phyloP scores from a whole-genome alignment of 495 filamentous ascomycete species.

The Aspergillus saccharolyticus region DNA sequence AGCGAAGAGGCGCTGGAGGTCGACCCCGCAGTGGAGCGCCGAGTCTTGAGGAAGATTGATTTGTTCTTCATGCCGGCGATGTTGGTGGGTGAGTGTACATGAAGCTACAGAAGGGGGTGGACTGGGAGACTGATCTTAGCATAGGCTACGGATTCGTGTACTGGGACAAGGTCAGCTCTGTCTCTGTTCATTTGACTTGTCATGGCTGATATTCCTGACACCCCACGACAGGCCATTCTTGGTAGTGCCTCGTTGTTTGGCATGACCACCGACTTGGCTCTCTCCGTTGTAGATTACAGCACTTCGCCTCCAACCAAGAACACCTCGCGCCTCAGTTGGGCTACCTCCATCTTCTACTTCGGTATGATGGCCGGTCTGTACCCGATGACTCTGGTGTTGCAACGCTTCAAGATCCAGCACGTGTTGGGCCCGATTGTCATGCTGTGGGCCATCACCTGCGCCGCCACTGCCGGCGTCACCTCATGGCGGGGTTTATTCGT shows the following conservation, averaged over 20 bases:
- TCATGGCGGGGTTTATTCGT: conserved; percentile 59
- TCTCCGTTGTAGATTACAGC: conserved; percentile 47
- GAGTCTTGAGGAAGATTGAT: conserved; percentile 69
- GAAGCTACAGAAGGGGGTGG: not conserved
- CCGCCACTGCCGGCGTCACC: conserved; percentile 62
- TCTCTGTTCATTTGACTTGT: not conserved
- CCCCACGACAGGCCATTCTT: conserved; percentile 55
- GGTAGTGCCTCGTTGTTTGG: conserved; percentile 69
- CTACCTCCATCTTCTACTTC: conserved; percentile 75
- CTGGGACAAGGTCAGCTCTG: conserved; percentile 60
- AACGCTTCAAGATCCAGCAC: conserved; percentile 58
- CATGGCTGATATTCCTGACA: too few relatives aligned
- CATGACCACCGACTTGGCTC: conserved; percentile 63
- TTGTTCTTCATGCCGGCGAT: conserved; percentile 65
- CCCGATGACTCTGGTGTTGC: conserved; percentile 64
- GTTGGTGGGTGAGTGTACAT: conserved; percentile 48
- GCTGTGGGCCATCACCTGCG: conserved; percentile 62
- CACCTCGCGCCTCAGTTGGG: conserved; percentile 65
- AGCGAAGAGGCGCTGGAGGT: conserved; percentile 48
- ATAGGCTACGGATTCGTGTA: conserved; percentile 66
- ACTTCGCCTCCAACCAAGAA: conserved; percentile 51
- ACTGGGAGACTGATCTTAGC: not conserved
- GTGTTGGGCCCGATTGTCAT: conserved; percentile 61
- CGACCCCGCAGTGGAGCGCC: conserved; percentile 45
- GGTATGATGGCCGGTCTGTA: conserved; percentile 70